Percentiles rank a stretch among this genome's conserved stretches.
phyloP scores from a whole-genome alignment of 495 filamentous ascomycete genomes.

The Aspergillus baeticus region DNA sequence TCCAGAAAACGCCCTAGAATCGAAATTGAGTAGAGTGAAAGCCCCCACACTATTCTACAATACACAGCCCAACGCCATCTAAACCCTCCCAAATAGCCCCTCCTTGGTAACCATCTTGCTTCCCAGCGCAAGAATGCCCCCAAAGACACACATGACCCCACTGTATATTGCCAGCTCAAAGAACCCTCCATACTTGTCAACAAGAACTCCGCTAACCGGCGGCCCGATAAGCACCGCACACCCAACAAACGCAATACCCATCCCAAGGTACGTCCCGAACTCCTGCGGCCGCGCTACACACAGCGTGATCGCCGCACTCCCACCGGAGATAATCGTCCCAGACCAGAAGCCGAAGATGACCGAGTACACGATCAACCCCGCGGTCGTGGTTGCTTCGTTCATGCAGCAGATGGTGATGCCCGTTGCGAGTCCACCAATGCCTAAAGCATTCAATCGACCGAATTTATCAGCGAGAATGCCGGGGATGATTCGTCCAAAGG shows the following conservation, averaged over 20 bases:
- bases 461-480: constrained; percentile 26
- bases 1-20: no score
- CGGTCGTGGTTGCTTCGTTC: constrained; percentile 45
- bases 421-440: constrained; percentile 10
- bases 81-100: constrained; percentile 5
- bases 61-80: neutral
- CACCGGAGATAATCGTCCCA: constrained; percentile 53
- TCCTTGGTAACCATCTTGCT: neutral
- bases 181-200: constrained; percentile 13
- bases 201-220: constrained; percentile 27
- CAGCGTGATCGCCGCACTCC: constrained; percentile 18
- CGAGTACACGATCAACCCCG: constrained; percentile 50
- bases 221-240: constrained; percentile 28
- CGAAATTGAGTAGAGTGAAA: no score
- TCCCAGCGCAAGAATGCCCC: constrained; percentile 4
- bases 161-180: constrained; percentile 6
- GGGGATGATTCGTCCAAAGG: constrained; percentile 27
- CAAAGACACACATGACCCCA: constrained; percentile 3
- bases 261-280: constrained; percentile 51
- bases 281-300: constrained; percentile 26
- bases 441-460: constrained; percentile 25
- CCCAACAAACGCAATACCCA: constrained; percentile 17
- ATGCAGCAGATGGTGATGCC: constrained; percentile 34
- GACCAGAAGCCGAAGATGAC: constrained; percentile 56
- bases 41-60: neutral